Conservation (phyloP, 768 basidiomycete species). For the Collybia sordida region DNA sequence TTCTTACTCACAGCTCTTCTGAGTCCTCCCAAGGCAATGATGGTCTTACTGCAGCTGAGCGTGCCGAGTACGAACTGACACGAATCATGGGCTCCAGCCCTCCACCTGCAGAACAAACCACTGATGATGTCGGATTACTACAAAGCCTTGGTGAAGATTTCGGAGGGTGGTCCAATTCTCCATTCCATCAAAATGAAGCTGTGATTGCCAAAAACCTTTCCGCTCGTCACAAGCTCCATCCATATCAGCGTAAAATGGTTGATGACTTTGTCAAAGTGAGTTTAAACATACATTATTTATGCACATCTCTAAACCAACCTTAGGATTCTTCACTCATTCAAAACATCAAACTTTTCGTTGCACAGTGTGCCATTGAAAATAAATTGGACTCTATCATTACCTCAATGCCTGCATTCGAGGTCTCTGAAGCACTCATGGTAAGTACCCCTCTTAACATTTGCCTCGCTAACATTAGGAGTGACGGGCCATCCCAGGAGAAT, state of each 20-base stretch:
- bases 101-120: neutral
- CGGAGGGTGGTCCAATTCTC: too few species aligned
- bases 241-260: neutral
- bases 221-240: neutral
- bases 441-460: neutral
- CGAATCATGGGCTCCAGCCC: neutral
- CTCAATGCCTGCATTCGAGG: neutral
- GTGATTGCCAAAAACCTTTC: neutral
- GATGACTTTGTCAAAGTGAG: neutral
- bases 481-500: neutral
- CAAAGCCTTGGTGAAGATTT: too few species aligned
- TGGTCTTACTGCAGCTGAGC: too few species aligned
- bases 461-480: neutral
- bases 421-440: neutral
- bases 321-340: neutral
- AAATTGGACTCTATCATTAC: neutral
- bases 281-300: neutral
- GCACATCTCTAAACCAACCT: neutral
- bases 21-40: too few species aligned
- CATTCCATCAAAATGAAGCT: neutral
- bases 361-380: neutral
- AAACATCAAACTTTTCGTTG: neutral
- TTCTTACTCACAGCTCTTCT: too few species aligned
- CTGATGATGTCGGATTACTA: too few species aligned
- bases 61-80: constrained; percentile 3